phyloP scores from a whole-genome alignment of 2,329 filamentous ascomycete genomes.

The Aspergillus sp. region DNA sequence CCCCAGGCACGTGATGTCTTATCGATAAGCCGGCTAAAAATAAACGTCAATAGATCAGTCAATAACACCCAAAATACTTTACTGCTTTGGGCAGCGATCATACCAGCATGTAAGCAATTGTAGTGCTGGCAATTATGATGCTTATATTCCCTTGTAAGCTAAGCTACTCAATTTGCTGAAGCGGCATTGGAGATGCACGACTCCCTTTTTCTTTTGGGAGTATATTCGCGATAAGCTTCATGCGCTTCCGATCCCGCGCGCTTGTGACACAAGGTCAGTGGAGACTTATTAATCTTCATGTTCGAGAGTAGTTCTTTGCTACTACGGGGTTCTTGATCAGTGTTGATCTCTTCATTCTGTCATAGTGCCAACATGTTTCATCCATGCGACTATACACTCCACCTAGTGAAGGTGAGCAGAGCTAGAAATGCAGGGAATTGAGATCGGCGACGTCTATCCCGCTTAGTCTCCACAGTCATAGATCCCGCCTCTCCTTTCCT shows the following conservation, averaged over 20 bases:
- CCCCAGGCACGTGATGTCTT: slow-evolving; percentile 22
- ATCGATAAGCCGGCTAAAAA: slow-evolving; percentile 24
- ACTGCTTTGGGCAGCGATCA: not conserved
- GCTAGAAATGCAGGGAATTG: not conserved
- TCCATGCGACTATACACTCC: not conserved
- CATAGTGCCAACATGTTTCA: not conserved
- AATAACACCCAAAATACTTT: not conserved
- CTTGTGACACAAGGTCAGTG: not conserved
- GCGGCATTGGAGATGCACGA: not conserved
- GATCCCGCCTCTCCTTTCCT: not conserved
- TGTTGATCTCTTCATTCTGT: not conserved
- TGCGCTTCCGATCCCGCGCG: not conserved
- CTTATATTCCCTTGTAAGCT: not conserved
- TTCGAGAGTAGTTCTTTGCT: no score
- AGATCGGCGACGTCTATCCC: not conserved
- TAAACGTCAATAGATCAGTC: slow-evolving; percentile 6
- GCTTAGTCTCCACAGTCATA: not conserved
- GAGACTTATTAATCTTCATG: no score
- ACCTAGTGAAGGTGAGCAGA: not conserved
- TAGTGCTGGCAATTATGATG: not conserved
- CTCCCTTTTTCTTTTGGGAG: not conserved
- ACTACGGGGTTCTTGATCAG: no score
- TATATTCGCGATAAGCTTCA: not conserved
- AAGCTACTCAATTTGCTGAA: not conserved
- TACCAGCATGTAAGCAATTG: not conserved